Conservation (phyloP, 139 green algal genomes). For the Micromonas pusilla region DNA sequence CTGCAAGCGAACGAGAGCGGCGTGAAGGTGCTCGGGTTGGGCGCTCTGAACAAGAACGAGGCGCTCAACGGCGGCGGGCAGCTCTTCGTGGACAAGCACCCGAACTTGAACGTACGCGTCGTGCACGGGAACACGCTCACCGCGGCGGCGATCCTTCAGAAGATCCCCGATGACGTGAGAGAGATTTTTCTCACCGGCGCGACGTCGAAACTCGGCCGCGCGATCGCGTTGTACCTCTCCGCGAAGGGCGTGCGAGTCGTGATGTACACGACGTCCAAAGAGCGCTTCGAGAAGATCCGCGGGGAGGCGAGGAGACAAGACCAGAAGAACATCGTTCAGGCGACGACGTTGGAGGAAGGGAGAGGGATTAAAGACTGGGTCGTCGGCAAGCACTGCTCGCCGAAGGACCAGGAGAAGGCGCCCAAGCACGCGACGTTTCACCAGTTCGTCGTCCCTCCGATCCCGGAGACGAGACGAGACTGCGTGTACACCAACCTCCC, state of each 20-base stretch:
- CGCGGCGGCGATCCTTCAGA: slow-evolving; percentile 38
- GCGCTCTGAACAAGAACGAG: slow-evolving; percentile 49
- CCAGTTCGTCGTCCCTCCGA: slow-evolving; percentile 47
- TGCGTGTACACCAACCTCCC: slow-evolving; percentile 43
- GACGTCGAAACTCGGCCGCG: slow-evolving; percentile 46
- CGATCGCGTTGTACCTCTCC: slow-evolving; percentile 44
- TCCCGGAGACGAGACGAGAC: slow-evolving; percentile 33
- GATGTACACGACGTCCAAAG: slow-evolving; percentile 32
- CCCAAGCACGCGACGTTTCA: slow-evolving; percentile 40
- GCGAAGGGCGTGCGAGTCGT: slow-evolving; percentile 32
- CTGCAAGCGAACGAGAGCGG: slow-evolving; percentile 36
- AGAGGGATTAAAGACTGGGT: slow-evolving; percentile 38
- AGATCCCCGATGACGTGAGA: slow-evolving; percentile 32
- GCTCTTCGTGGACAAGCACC: slow-evolving; percentile 38
- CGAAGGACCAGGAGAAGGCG: slow-evolving; percentile 39
- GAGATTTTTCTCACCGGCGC: slow-evolving; percentile 44
- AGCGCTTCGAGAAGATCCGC: slow-evolving; percentile 39
- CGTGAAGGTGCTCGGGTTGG: slow-evolving; percentile 36
- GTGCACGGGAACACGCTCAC: slow-evolving; percentile 53
- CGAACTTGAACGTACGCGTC: slow-evolving; percentile 35
- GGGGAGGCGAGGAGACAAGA: slow-evolving; percentile 23
- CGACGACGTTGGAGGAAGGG: slow-evolving; percentile 7
- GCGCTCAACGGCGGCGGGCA: slow-evolving; percentile 40
- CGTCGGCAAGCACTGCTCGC: slow-evolving; percentile 35
- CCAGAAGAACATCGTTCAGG: slow-evolving; percentile 34